phyloP scores from a whole-genome alignment of 83 land plant genomes.

The Thuja plicata region DNA sequence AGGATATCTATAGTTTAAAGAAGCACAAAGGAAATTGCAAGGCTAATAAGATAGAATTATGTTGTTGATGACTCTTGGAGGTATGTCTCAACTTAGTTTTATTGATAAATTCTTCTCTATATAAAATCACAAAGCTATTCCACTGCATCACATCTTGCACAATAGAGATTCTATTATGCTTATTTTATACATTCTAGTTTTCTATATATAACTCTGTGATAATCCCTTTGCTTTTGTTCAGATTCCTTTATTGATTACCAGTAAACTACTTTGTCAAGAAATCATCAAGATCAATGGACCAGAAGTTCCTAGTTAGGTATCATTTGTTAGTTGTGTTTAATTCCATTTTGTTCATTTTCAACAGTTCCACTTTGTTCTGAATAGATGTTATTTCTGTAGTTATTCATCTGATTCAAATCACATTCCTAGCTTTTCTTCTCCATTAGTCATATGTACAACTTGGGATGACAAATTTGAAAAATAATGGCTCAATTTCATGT shows the following conservation, averaged over 20 bases:
- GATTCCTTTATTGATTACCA: slow-evolving; percentile 19
- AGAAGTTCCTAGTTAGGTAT: slow-evolving; percentile 1
- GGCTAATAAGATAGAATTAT: too few relatives aligned
- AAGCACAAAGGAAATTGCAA: too few relatives aligned
- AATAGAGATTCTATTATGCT: too few relatives aligned
- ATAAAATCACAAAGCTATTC: too few relatives aligned
- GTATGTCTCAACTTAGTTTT: too few relatives aligned
- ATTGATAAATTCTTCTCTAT: too few relatives aligned
- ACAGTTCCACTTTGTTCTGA: background rate
- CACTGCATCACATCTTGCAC: too few relatives aligned
- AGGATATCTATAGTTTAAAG: too few relatives aligned
- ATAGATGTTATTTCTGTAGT: background rate
- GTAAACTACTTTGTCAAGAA: slow-evolving; percentile 8
- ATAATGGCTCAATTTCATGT: background rate
- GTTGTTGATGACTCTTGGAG: too few relatives aligned
- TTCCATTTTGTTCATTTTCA: background rate
- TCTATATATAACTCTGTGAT: background rate
- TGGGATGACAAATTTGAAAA: background rate
- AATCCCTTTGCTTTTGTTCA: background rate
- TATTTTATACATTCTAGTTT: background rate
- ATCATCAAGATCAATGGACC: slow-evolving; percentile 12
- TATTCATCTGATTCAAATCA: background rate
- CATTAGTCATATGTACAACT: background rate
- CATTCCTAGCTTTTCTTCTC: background rate
- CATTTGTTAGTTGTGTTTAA: background rate